Evolutionary conservation across 2,329 filamentous ascomycete genomes (phyloP).

Genomic region (Penicillium sp.): DNA sequence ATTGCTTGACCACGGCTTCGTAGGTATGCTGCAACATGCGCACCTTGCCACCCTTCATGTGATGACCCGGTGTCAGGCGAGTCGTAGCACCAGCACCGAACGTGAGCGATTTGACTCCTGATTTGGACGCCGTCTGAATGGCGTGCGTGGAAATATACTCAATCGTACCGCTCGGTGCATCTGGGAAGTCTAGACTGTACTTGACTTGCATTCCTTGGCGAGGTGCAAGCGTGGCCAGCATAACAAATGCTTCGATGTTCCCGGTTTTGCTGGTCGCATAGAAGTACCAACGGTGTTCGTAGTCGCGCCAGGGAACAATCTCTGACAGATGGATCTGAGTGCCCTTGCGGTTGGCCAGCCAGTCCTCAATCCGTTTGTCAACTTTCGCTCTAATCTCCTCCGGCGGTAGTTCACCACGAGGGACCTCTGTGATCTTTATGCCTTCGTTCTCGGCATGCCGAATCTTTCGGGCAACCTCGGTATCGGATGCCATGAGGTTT

Average conservation of each 20-base stretch:
- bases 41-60: conserved; percentile 74
- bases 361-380: conserved; percentile 70
- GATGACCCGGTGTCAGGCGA: conserved; percentile 72
- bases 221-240: conserved; percentile 75
- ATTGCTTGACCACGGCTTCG: conserved; percentile 72
- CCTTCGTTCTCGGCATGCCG: conserved; percentile 78
- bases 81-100: conserved; percentile 80
- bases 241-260: conserved; percentile 70
- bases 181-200: conserved; percentile 91
- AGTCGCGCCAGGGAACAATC: conserved; percentile 82
- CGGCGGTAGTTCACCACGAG: conserved; percentile 59
- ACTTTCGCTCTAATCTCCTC: conserved; percentile 66
- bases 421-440: conserved; percentile 72
- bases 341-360: conserved; percentile 76
- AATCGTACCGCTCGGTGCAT: conserved; percentile 79
- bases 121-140: conserved; percentile 57
- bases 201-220: conserved; percentile 89
- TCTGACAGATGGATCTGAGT: conserved; percentile 87
- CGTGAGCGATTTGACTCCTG: conserved; percentile 66
- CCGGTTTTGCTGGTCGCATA: conserved; percentile 71
- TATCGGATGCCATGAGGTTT: conserved; percentile 63
- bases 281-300: conserved; percentile 79
- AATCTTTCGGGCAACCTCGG: conserved; percentile 68
- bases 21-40: conserved; percentile 81
- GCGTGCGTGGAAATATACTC: conserved; percentile 75